Base-by-base conservation (phyloP, 345 rosid species). In the Hypericum androsaemum region DNA sequence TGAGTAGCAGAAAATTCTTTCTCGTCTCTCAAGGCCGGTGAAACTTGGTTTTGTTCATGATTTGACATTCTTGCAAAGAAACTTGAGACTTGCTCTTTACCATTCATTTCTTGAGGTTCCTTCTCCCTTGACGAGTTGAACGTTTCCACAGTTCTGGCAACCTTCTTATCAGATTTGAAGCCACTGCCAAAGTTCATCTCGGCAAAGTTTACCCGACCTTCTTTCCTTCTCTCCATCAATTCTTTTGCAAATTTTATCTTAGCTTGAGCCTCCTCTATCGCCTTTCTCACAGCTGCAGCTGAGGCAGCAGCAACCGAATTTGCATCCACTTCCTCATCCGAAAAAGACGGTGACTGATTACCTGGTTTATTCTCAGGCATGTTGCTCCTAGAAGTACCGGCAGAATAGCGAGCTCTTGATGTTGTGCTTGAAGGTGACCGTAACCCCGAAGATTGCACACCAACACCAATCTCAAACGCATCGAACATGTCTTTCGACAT, bases 221-320 rank as follows among this genome's bases (percentile, higher is more conserved):
- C 77, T 56, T 74, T 90, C 64, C 63, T 75, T 69, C 78, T 79
- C 63, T 68, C 89, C 95, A 80, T 82, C 63, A 78, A 58, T 64
- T 79, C 84, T 70, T 76, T 87, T 15, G 98, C 98, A 14, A 79
- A 53, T 57, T 62, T 82, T 64, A 90, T 81, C 67, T 79, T 87
- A 9, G 65, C 71, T 59, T 81, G 84, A 61, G 98, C 98, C 70
- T 82, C 86, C 69, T 87, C 92, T 58, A 90, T 67, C 53, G 98
- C 95, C 72, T 74, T 79, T 62, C 69, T 78, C 79, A 90, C 72
- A 13, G 92, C 98, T 47, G 96, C 95, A 2, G 84, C 95, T 42
- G 95, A 90, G 63, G 81, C 71, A n/a, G 96, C 92, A 5, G 98
- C 98, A 64, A 64, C 74, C 48, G 95, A 90, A 74, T 82, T 73